Percentiles rank a stretch among this genome's conserved stretches.
phyloP scores from a whole-genome alignment of 2,329 filamentous ascomycete genomes.

The Ascochyta fabae region DNA sequence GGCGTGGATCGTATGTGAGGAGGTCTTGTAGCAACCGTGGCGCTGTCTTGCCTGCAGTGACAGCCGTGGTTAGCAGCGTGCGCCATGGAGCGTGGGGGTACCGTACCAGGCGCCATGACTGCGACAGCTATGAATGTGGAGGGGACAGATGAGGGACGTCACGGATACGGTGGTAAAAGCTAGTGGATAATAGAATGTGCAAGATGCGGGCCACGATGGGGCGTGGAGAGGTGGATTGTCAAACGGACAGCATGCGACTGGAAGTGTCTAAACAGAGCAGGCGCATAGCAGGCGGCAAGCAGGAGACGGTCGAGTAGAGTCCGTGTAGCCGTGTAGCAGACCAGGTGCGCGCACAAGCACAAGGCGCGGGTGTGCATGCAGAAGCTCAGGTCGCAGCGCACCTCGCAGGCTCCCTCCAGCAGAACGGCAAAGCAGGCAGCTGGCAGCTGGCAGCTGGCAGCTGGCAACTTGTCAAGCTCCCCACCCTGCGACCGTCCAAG shows the following conservation, averaged over 20 bases:
- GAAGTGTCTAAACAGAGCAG: constrained; percentile 18
- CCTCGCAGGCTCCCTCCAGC: neutral
- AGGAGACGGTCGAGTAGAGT: constrained; percentile 2
- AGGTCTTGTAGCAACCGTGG: constrained; percentile 60
- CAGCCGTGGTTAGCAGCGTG: constrained; percentile 26
- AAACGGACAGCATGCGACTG: constrained; percentile 21
- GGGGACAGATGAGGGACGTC: neutral
- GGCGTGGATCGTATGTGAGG: constrained; percentile 58
- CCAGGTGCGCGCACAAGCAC: constrained; percentile 10
- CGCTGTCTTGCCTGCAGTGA: constrained; percentile 57
- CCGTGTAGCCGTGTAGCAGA: neutral
- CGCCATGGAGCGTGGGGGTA: constrained; percentile 2
- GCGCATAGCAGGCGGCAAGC: constrained; percentile 27
- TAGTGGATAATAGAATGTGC: constrained; percentile 1
- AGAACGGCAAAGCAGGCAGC: constrained; percentile 2
- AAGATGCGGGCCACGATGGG: constrained; percentile 6
- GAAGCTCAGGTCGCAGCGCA: neutral
- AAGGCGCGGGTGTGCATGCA: neutral
- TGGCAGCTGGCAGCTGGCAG: neutral
- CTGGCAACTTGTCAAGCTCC: constrained; percentile 2
- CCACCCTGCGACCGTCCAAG: constrained; percentile 3
- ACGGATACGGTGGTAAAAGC: neutral
- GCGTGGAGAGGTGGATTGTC: constrained; percentile 11
- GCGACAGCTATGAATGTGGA: constrained; percentile 11
- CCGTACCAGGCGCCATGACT: constrained; percentile 34